phyloP scores from a whole-genome alignment of 1,139 yeast species.

The Pichia sp. region DNA sequence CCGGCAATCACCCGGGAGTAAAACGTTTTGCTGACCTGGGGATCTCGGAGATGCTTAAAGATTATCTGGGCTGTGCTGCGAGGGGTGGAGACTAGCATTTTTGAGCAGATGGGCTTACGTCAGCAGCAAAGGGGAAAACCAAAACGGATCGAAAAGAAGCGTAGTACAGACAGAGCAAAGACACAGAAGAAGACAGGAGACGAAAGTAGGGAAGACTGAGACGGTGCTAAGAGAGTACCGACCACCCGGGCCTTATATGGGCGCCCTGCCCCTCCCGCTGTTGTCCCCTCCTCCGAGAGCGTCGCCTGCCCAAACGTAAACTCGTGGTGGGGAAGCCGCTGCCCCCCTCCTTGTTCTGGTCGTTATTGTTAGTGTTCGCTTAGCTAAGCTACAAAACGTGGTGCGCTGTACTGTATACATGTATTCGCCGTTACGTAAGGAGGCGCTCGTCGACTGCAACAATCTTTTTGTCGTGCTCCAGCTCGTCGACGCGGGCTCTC shows the following conservation, averaged over 20 bases:
- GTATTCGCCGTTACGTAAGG: too few relatives aligned
- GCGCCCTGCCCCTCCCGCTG: conserved; percentile 7
- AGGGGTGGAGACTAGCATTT: conserved; percentile 1
- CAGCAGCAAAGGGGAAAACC: background rate
- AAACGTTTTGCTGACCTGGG: conserved; percentile 6
- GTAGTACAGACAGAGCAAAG: background rate
- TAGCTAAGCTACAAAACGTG: too few relatives aligned
- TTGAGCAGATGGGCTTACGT: background rate
- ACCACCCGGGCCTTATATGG: background rate
- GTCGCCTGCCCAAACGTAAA: background rate
- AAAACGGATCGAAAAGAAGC: background rate
- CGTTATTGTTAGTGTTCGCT: too few relatives aligned
- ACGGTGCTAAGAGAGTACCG: background rate
- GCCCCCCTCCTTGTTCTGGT: too few relatives aligned
- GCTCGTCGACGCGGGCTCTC: background rate
- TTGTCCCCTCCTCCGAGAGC: background rate
- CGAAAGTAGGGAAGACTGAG: background rate
- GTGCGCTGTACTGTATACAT: too few relatives aligned
- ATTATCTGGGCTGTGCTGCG: conserved; percentile 9
- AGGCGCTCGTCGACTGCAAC: background rate
- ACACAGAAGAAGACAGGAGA: background rate
- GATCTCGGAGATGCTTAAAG: conserved; percentile 2
- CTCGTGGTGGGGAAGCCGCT: background rate
- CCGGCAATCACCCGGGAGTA: background rate
- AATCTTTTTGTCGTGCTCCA: background rate